Base-by-base conservation (phyloP, 257 asterid species). In the Petunia axillaris region DNA sequence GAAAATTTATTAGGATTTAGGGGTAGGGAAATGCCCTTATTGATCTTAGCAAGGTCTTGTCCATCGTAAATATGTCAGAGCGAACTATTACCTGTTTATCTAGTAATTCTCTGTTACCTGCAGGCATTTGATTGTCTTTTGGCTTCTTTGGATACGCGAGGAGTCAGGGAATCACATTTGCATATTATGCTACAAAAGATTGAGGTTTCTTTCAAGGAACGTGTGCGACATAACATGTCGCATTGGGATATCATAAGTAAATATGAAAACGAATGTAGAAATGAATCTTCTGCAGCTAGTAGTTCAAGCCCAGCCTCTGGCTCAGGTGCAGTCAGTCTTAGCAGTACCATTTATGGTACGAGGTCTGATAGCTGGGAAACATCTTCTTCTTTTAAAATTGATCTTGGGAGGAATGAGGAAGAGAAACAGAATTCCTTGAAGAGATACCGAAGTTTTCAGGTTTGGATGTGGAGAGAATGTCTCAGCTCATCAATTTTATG, bases 151-250 rank as follows among this genome's bases (percentile, higher is more conserved):
- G 99, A 96, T 87, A 88, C 88, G 64, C 97, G 99, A 63, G 99
- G 99, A 41, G 83, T 89, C 75, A 88, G 99, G 88, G 99, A 96
- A 87, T 96, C 98, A 60, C 98, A 96, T 90, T 82, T 96, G 90
- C 97, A 91, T 82, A 87, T 93, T 84, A 96, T 96, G 99, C 79
- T 96, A 87, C 92, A 90, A 83, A 96, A 92, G 86, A 91, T 93
- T 85, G 97, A 94, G 86, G 86, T 50, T 57, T 87, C 90, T 82
- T 96, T 96, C 88, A 91, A 90, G 84, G 95, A 90, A 81, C 80
- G 91, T 79, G 86, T 90, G 70, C 81, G 64, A 70, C 87, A 84
- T 85, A 87, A 86, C 82, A 74, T 79, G 76, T 81, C 81, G 38
- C 75, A 65, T 77, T 82, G 58, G 60, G 74, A 48, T 71, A 77